Evolutionary conservation across 148 eudicot genomes (phyloP).

Genomic region (Limonium bicolor): DNA sequence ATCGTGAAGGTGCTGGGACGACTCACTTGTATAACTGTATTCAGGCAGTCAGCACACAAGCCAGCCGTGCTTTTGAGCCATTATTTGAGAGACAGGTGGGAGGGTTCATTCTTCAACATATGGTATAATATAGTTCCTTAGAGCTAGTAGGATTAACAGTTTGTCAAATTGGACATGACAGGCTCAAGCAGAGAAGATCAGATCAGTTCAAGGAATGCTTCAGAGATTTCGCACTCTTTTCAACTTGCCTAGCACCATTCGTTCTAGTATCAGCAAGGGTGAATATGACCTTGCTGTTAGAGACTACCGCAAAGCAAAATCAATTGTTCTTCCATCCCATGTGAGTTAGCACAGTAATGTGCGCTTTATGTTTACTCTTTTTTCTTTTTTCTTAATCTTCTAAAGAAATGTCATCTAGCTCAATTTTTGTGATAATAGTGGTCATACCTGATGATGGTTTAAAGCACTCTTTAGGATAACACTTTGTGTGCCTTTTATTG

Average conservation of each 20-base stretch:
- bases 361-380: neutral
- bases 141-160: neutral
- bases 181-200: slow-evolving; percentile 98
- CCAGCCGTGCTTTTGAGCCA: slow-evolving; percentile 86
- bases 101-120: slow-evolving; percentile 4
- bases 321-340: slow-evolving; percentile 92
- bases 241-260: slow-evolving; percentile 90
- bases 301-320: slow-evolving; percentile 97
- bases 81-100: slow-evolving; percentile 97
- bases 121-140: neutral
- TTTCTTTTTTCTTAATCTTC: neutral
- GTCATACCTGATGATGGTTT: too few relatives aligned
- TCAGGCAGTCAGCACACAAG: slow-evolving; percentile 64
- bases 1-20: slow-evolving; percentile 97
- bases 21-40: slow-evolving; percentile 65
- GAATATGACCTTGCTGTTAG: slow-evolving; percentile 98
- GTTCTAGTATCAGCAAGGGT: slow-evolving; percentile 85
- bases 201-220: slow-evolving; percentile 99
- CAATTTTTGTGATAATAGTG: neutral
- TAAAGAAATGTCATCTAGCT: neutral
- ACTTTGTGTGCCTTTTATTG: too few relatives aligned
- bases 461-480: too few relatives aligned
- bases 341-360: slow-evolving; percentile 23
- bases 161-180: slow-evolving; percentile 15
- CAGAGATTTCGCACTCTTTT: slow-evolving; percentile 96